Percentiles rank a stretch among this genome's conserved stretches.
Evolutionary conservation across 2,329 filamentous ascomycete genomes (phyloP).

Genomic region (Botrytis paeoniae): DNA sequence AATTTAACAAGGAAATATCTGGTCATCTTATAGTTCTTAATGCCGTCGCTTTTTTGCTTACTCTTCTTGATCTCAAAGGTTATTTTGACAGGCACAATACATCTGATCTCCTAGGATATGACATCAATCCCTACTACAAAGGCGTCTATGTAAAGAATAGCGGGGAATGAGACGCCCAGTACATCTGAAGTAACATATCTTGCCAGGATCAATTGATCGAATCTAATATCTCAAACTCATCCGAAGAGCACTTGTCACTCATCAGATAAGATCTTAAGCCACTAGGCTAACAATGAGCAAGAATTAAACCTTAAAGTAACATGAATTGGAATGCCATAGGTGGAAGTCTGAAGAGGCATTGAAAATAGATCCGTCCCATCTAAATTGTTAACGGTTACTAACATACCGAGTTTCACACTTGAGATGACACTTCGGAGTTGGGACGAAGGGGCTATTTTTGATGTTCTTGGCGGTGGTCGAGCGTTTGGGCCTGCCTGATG

Average conservation of each 20-base stretch:
- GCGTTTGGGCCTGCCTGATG: background rate
- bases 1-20: conserved; percentile 29
- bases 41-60: background rate
- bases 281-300: background rate
- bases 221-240: background rate
- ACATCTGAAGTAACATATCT: background rate
- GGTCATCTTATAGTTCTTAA: conserved; percentile 23
- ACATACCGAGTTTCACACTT: conserved; percentile 16
- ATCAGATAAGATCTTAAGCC: background rate
- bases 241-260: background rate
- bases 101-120: background rate
- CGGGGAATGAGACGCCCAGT: conserved; percentile 10
- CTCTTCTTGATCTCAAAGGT: background rate
- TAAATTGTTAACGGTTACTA: background rate
- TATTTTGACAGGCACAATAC: background rate
- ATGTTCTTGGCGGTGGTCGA: background rate
- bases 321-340: background rate
- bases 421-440: background rate
- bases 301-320: background rate
- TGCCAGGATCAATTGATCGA: background rate
- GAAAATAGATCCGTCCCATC: background rate
- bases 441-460: conserved; percentile 2
- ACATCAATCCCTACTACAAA: background rate
- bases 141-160: background rate
- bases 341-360: background rate